Conservation (phyloP, 768 basidiomycete genomes). For the Lactifluus subvellereus region DNA sequence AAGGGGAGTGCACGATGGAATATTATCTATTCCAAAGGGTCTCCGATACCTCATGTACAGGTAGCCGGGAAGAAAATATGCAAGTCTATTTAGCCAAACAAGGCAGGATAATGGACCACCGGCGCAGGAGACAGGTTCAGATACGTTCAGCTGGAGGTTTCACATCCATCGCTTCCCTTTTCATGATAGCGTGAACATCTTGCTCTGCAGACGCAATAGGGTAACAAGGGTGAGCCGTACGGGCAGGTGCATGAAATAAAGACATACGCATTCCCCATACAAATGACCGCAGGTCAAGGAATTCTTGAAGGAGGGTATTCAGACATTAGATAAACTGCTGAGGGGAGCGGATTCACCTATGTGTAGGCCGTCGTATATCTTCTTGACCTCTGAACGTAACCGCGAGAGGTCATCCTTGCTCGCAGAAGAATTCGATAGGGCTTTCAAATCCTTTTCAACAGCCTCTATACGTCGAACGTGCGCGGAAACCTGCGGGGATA, state of each 20-base stretch:
- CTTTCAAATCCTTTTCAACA: slow-evolving; percentile 86
- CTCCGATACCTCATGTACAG: background rate
- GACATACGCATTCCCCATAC: slow-evolving; percentile 86
- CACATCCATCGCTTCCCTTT: slow-evolving; percentile 58
- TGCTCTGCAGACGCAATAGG: slow-evolving; percentile 47
- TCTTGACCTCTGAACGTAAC: slow-evolving; percentile 78
- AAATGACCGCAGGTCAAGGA: slow-evolving; percentile 72
- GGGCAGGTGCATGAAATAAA: background rate
- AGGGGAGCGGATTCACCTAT: slow-evolving; percentile 47
- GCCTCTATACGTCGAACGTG: slow-evolving; percentile 77
- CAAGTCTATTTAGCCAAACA: background rate
- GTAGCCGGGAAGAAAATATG: background rate
- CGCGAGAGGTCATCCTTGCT: slow-evolving; percentile 77
- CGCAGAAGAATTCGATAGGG: slow-evolving; percentile 56
- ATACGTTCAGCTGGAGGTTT: slow-evolving; percentile 30
- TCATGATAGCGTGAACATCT: slow-evolving; percentile 68
- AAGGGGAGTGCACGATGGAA: background rate
- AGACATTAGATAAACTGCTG: slow-evolving; percentile 1
- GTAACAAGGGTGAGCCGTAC: background rate
- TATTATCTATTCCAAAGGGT: background rate
- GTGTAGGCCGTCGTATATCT: slow-evolving; percentile 77
- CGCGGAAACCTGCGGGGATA: slow-evolving; percentile 56
- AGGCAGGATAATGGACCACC: background rate
- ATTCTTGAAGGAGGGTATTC: slow-evolving; percentile 43
- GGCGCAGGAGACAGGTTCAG: slow-evolving; percentile 1